phyloP scores from a whole-genome alignment of 202 grass and related monocot species.

The Dendrocalamus latiflorus region DNA sequence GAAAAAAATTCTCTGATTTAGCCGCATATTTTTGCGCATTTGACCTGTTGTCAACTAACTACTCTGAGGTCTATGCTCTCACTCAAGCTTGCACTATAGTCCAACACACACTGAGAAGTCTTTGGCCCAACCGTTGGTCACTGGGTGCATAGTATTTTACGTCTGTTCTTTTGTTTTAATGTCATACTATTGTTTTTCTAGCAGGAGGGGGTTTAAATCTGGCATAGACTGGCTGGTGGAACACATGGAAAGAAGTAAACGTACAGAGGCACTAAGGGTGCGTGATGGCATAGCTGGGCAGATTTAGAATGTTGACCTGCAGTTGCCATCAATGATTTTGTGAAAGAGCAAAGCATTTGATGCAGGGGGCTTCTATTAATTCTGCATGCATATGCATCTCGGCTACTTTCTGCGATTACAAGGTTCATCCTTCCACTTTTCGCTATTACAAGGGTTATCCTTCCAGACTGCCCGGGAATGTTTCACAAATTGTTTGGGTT shows the following conservation, averaged over 20 bases:
- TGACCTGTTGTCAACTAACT: neutral
- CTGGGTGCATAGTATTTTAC: neutral
- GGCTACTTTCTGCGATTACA: neutral
- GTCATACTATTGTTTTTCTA: neutral
- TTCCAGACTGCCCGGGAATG: neutral
- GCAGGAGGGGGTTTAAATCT: slow-evolving; percentile 70
- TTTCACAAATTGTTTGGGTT: neutral
- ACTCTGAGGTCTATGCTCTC: neutral
- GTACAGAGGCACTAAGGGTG: slow-evolving; percentile 53
- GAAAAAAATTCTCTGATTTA: neutral
- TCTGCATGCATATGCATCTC: neutral
- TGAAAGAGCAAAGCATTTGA: neutral
- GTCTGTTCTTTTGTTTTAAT: neutral
- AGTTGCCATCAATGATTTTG: neutral
- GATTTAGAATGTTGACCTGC: slow-evolving; percentile 40
- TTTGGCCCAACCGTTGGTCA: neutral
- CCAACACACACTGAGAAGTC: neutral
- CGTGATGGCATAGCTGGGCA: slow-evolving; percentile 34
- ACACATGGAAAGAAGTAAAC: slow-evolving; percentile 77
- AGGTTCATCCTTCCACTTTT: too few species aligned
- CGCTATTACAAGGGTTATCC: too few species aligned
- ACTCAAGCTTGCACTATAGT: neutral
- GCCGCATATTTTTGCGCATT: neutral
- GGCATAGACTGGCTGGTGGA: slow-evolving; percentile 81
- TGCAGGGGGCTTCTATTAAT: neutral